Evolutionary conservation across 257 asterid genomes (phyloP), one percentile per base, ranked within the genome.

Genomic region (Solanum phureja): DNA sequence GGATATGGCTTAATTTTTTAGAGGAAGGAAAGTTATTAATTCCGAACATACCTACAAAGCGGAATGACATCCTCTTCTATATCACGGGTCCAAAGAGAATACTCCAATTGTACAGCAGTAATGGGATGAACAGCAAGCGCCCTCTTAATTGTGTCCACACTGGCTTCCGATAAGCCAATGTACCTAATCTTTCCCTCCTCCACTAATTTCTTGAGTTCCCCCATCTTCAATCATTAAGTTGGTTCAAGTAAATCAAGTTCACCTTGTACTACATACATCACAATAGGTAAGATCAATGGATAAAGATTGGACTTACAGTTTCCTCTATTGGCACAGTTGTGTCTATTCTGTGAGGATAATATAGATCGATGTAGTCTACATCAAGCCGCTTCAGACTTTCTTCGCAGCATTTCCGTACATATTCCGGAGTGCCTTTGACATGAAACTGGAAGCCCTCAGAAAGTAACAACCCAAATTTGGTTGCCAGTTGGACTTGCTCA

Each of bases 121-220:
- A 94, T 66, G 3, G 95, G 94, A 89, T 94, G 96, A 88, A 94
- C 92, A 0, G 84, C 90, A 62, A 93, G 94, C 7, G 96, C 96
- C 75, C 95, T 91, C 92, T 85, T 90, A 87, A 92, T 90, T 52
- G 94, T 94, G 88, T 92, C 95, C 14, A 79, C 49, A 46, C 88
- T 88, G 29, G 95, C 92, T 90, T 94, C 95, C 2, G 95, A 94
- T 42, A 94, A 82, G 23, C 96, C 95, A 40, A 94, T 84, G 88
- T 93, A 93, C 71, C 88, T 91, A 76, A 94, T 91, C 85, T 89
- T 92, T 69, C 95, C 94, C 84, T 94, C 96, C 49, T 90, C 91
- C 19, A 93, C 95, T 29, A 94, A 88, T 87, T 89, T 94, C 90
- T 92, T 94, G 34, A 94, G 92, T 87, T 94, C 93, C 71, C 84